Percentiles rank a stretch among this genome's conserved stretches.
These are phyloP conservation scores for Allium sativum DNA, from an alignment of 106 monocot species.

Conservation along the genomic window DNA sequence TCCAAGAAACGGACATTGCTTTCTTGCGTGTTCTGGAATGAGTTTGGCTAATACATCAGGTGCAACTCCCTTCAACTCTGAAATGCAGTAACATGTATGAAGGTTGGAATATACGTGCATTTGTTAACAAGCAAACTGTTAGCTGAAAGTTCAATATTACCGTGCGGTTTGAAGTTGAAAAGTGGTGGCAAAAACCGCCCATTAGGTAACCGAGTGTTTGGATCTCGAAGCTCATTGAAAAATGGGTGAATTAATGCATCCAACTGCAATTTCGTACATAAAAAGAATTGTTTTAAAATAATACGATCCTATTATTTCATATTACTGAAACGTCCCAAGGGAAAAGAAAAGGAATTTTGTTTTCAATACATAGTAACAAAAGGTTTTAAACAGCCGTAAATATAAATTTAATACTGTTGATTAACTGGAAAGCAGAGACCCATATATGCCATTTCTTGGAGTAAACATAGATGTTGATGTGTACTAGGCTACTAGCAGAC, in stretches of 20 bases:
- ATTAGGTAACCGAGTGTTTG: conserved; percentile 45
- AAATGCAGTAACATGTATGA: not conserved
- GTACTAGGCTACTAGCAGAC: too few relatives aligned
- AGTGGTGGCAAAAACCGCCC: conserved; percentile 51
- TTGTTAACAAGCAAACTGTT: not conserved
- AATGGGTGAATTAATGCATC: conserved; percentile 54
- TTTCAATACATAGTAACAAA: too few relatives aligned
- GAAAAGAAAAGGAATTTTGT: too few relatives aligned
- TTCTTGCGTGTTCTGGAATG: conserved; percentile 54
- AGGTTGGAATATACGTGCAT: not conserved
- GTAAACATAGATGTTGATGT: too few relatives aligned
- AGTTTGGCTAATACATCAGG: conserved; percentile 33
- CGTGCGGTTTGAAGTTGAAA: conserved; percentile 56
- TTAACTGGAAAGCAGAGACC: too few relatives aligned
- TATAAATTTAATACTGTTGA: too few relatives aligned
- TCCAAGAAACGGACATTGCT: conserved; percentile 52
- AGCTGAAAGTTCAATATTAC: conserved; percentile 13
- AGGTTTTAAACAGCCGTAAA: too few relatives aligned
- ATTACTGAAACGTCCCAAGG: too few relatives aligned
- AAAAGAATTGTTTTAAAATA: too few relatives aligned
- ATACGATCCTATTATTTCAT: too few relatives aligned
- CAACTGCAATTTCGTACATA: conserved; percentile 15
- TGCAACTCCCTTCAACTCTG: conserved; percentile 52
- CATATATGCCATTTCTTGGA: too few relatives aligned
- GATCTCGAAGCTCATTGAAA: conserved; percentile 50